A percentile compares a stretch with the other conserved stretches of the same genome.
phyloP scores from a whole-genome alignment of 768 basidiomycete genomes.

The Roridomyces roridus region DNA sequence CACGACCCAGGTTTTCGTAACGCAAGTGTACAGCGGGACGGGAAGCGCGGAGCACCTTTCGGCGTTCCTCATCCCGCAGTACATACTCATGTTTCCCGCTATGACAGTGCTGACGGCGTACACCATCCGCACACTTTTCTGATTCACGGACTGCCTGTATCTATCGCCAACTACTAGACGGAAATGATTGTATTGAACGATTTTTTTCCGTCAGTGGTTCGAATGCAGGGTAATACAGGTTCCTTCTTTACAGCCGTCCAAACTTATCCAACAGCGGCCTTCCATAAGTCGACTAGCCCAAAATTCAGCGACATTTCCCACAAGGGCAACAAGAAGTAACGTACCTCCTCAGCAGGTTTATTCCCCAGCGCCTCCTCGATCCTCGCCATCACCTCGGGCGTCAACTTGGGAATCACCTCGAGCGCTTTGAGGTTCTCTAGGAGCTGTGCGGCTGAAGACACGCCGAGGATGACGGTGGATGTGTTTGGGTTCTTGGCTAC shows the following conservation, averaged over 20 bases:
- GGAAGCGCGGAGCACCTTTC: slow-evolving; percentile 68
- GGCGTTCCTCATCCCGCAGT: slow-evolving; percentile 69
- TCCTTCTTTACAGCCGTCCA: slow-evolving; percentile 16
- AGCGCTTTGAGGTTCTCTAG: slow-evolving; percentile 74
- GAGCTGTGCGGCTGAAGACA: slow-evolving; percentile 66
- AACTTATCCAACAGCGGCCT: slow-evolving; percentile 26
- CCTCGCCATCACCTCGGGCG: slow-evolving; percentile 64
- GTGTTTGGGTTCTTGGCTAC: slow-evolving; percentile 70
- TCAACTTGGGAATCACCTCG: slow-evolving; percentile 75
- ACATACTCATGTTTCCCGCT: slow-evolving; percentile 55
- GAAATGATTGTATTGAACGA: too few species aligned
- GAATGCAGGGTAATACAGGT: neutral
- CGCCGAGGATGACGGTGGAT: slow-evolving; percentile 71
- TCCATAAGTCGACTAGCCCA: slow-evolving; percentile 25
- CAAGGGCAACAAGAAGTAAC: slow-evolving; percentile 19
- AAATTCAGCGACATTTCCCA: neutral
- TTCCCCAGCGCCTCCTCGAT: slow-evolving; percentile 73
- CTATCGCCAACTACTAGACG: too few species aligned
- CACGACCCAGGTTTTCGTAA: slow-evolving; percentile 65
- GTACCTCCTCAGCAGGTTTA: slow-evolving; percentile 47
- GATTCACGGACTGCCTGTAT: too few species aligned
- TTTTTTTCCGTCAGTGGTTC: too few species aligned
- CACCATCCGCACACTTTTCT: slow-evolving; percentile 49
- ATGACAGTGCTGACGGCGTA: slow-evolving; percentile 59
- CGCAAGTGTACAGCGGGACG: slow-evolving; percentile 70